Conservation (phyloP, 331 rosid genomes). For the Quercus tomentella region DNA sequence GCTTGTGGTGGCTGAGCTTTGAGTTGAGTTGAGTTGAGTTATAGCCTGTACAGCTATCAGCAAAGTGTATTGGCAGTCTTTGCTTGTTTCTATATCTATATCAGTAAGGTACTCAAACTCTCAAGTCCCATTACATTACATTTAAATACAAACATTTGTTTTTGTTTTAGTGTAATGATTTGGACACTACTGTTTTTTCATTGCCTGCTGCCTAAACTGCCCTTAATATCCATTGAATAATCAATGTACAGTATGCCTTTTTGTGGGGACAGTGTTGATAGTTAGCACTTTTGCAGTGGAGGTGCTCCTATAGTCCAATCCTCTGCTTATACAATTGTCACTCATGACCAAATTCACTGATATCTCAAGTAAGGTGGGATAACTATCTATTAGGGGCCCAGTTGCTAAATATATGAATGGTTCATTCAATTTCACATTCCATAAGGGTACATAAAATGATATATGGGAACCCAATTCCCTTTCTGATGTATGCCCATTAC, state of each 20-base stretch:
- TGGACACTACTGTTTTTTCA: conserved; percentile 19
- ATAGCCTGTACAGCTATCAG: too few relatives aligned
- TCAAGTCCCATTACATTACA: neutral
- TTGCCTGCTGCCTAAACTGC: conserved; percentile 18
- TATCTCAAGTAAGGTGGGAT: too few relatives aligned
- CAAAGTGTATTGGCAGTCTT: conserved; percentile 4
- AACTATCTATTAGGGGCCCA: too few relatives aligned
- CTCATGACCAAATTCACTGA: neutral
- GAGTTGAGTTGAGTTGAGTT: conserved; percentile 7
- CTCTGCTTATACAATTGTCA: neutral
- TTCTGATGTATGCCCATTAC: too few relatives aligned
- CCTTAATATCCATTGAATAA: conserved; percentile 13
- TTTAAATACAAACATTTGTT: conserved; percentile 23
- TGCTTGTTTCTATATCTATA: conserved; percentile 8
- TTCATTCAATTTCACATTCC: too few relatives aligned
- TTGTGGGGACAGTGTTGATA: conserved; percentile 2
- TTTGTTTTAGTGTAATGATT: conserved; percentile 9
- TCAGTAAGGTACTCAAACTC: neutral
- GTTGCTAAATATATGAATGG: too few relatives aligned
- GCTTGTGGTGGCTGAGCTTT: conserved; percentile 32
- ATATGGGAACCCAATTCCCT: too few relatives aligned
- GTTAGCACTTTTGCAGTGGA: neutral
- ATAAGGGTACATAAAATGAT: too few relatives aligned
- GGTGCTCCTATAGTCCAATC: neutral
- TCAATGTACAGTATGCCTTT: neutral